Base-by-base conservation (phyloP, 148 eudicot species). In the Chenopodium formosanum region DNA sequence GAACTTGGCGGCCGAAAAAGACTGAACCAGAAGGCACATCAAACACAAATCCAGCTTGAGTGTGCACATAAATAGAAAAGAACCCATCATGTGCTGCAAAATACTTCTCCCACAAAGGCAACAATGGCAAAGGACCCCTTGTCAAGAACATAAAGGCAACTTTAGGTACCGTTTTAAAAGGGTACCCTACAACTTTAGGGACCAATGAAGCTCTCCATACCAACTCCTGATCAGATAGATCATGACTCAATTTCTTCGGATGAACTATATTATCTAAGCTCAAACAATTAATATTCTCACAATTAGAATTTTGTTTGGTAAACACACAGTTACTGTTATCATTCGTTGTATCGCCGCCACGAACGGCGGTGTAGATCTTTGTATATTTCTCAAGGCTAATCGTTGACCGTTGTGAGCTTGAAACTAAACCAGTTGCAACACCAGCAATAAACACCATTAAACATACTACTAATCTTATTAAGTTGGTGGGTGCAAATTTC, bases 1-100 rank as follows among this genome's bases (percentile, higher is more conserved):
- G 63, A 74, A 74, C 50, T 74, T 74, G 76, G 76, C 76, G 76
- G 37, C 76, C 63, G n/a, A 74, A 74, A 63, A 74, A 74, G 37
- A 74, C 76, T 23, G 76, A 74, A 50, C n/a, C 22, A 2, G 76
- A 29, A 48, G 76, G 27, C 27, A 74, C 76, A 12, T 74, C 22
- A 50, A 74, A 11, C n/a, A 50, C 53, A 74, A 48, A 74, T 3
- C 76, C 76, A 74, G 32, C 22, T 6, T 23, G 22, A 50, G 76
- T 50, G 27, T 74, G 76, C 6, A 74, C 76, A 27, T 74, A 74
- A 48, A 74, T 74, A 6, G 76, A 74, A 50, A 12, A 74, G 2
- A 48, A 74, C 4, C 10, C 37, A 0, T 74, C 20, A 74, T 74
- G 40, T 0, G 40, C 76, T 23, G 32, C 25, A 50, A 74, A 74